A percentile compares a stretch with the other conserved stretches of the same genome.
Evolutionary conservation across 768 basidiomycete species (phyloP).

Genomic region (Amylocystis lapponica): DNA sequence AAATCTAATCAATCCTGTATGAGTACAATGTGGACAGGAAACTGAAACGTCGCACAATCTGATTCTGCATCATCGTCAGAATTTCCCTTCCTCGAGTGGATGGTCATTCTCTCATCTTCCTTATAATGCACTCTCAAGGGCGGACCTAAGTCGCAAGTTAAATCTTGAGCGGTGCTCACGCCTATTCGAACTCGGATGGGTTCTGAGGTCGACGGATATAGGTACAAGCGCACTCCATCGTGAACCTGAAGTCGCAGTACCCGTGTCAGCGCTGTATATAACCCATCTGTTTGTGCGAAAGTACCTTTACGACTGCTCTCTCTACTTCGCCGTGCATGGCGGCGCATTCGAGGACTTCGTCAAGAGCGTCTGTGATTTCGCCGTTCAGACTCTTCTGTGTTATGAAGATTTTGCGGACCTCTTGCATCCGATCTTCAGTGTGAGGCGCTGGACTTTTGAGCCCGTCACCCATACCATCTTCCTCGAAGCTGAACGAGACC

Average conservation of each 20-base stretch:
- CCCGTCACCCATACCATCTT: constrained; percentile 51
- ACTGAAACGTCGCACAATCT: constrained; percentile 37
- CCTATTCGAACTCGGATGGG: constrained; percentile 61
- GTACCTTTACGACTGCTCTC: constrained; percentile 63
- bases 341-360: constrained; percentile 60
- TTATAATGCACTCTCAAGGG: constrained; percentile 78
- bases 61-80: constrained; percentile 45
- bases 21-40: no score
- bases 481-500: constrained; percentile 79
- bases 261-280: no score
- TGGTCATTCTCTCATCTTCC: constrained; percentile 84
- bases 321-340: constrained; percentile 69
- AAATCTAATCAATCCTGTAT: constrained; percentile 50
- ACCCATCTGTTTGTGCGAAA: no score
- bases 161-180: constrained; percentile 77
- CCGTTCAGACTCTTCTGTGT: constrained; percentile 60
- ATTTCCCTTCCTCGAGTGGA: constrained; percentile 50
- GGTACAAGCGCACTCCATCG: constrained; percentile 64
- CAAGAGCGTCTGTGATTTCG: constrained; percentile 59
- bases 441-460: constrained; percentile 37
- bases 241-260: constrained; percentile 47
- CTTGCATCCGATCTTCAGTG: constrained; percentile 61
- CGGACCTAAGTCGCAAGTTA: constrained; percentile 72
- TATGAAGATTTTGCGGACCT: constrained; percentile 72
- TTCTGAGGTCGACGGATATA: constrained; percentile 48